Evolutionary conservation across 306 rosid genomes (phyloP).

Genomic region (Ziziphus jujuba): DNA sequence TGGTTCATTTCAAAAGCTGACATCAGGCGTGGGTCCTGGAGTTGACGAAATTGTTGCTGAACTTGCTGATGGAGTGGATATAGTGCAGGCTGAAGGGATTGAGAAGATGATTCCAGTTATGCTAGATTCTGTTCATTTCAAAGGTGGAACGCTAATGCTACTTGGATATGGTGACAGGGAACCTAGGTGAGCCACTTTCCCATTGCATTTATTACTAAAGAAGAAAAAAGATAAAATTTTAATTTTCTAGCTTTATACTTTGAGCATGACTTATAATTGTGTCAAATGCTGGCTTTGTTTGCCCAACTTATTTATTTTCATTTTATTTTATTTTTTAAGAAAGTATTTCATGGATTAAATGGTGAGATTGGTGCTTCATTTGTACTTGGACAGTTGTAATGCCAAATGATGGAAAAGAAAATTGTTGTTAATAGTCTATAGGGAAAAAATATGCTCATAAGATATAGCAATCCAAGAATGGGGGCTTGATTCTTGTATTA

Average conservation of each 20-base stretch:
- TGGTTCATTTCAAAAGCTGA: slow-evolving; percentile 49
- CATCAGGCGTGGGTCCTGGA: slow-evolving; percentile 41
- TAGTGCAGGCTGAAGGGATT: slow-evolving; percentile 49
- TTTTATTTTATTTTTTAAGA: not conserved
- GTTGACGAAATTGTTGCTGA: slow-evolving; percentile 55
- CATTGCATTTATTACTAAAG: slow-evolving; percentile 21
- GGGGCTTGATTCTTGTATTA: slow-evolving; percentile 23
- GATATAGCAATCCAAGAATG: slow-evolving; percentile 8
- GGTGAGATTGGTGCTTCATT: not conserved
- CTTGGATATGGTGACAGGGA: slow-evolving; percentile 91
- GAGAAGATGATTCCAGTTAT: slow-evolving; percentile 59
- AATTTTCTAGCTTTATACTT: not conserved
- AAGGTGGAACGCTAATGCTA: slow-evolving; percentile 80
- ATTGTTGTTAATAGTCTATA: not conserved
- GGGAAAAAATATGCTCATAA: not conserved
- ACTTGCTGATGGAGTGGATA: slow-evolving; percentile 41
- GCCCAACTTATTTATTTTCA: not conserved
- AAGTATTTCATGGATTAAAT: not conserved
- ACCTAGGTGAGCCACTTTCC: slow-evolving; percentile 63
- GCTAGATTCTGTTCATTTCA: slow-evolving; percentile 82
- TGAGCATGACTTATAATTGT: not conserved
- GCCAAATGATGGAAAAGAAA: not conserved
- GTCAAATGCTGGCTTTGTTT: not conserved
- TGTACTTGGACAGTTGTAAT: slow-evolving; percentile 8
- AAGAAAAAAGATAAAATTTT: slow-evolving; percentile 15